phyloP scores from a whole-genome alignment of 352 stramenopile species.

The Phytophthora pseudosyringae region DNA sequence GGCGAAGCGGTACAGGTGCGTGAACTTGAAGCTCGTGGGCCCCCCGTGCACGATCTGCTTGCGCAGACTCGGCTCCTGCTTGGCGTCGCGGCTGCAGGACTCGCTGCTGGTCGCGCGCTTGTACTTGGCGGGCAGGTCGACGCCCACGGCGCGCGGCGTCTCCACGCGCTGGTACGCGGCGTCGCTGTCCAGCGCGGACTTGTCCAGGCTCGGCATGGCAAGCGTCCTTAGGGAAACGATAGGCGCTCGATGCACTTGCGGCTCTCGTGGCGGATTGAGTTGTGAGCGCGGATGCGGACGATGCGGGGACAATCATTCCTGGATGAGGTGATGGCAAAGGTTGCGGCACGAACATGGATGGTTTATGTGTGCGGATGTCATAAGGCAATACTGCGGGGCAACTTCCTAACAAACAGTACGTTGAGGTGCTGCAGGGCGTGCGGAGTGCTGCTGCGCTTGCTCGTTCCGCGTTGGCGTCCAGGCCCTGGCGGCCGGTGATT shows the following conservation, averaged over 20 bases:
- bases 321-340: too few species aligned
- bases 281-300: neutral
- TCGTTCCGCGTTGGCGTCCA: too few species aligned
- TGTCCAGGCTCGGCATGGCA: constrained; percentile 13
- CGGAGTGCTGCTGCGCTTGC: too few species aligned
- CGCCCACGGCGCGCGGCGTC: constrained; percentile 16
- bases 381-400: too few species aligned
- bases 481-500: too few species aligned
- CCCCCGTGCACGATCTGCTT: constrained; percentile 27
- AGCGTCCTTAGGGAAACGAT: too few species aligned
- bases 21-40: constrained; percentile 39
- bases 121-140: neutral
- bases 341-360: too few species aligned
- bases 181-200: constrained; percentile 4
- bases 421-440: too few species aligned
- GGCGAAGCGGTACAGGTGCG: constrained; percentile 43
- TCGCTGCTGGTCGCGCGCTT: neutral
- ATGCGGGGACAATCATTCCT: too few species aligned
- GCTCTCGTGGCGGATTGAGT: constrained; percentile 2
- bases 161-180: constrained; percentile 17
- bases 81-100: neutral
- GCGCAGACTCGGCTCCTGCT: constrained; percentile 26
- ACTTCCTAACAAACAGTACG: too few species aligned
- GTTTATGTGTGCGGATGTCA: too few species aligned
- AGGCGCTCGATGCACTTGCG: too few species aligned